Evolutionary conservation across 2,329 filamentous ascomycete genomes (phyloP).

Genomic region (Exophiala mesophila): DNA sequence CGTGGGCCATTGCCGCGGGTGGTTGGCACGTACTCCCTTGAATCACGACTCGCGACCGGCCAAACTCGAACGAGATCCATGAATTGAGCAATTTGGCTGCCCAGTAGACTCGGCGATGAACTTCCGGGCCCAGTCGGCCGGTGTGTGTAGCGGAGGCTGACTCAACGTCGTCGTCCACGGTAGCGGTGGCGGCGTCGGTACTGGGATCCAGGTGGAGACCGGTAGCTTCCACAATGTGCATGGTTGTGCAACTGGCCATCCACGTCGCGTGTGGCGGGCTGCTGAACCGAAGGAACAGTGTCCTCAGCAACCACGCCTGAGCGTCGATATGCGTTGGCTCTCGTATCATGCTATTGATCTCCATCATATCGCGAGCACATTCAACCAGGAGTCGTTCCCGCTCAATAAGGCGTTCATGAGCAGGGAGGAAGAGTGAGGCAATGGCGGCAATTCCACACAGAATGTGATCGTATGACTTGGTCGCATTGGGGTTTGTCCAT

Average conservation of each 20-base stretch:
- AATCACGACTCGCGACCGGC: slow-evolving; percentile 8
- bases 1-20: not conserved
- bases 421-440: slow-evolving; percentile 45
- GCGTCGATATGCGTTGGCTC: slow-evolving; percentile 37
- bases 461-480: slow-evolving; percentile 43
- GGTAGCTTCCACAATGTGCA: slow-evolving; percentile 56
- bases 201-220: slow-evolving; percentile 42
- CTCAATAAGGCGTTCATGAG: slow-evolving; percentile 37
- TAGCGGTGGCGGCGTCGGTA: not conserved
- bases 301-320: slow-evolving; percentile 51
- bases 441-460: slow-evolving; percentile 54
- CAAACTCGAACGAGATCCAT: slow-evolving; percentile 25
- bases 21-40: not conserved
- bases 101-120: slow-evolving; percentile 18
- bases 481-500: slow-evolving; percentile 27
- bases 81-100: slow-evolving; percentile 21
- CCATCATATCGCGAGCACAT: slow-evolving; percentile 43
- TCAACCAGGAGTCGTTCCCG: slow-evolving; percentile 46
- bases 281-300: slow-evolving; percentile 50
- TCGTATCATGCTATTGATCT: slow-evolving; percentile 33
- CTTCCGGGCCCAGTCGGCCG: too few species aligned
- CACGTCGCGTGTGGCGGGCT: slow-evolving; percentile 51
- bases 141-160: not conserved
- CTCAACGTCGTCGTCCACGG: not conserved
- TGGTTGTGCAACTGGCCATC: slow-evolving; percentile 54